phyloP scores from a whole-genome alignment of 768 basidiomycete genomes.

The Sporobolomyces pararoseus region DNA sequence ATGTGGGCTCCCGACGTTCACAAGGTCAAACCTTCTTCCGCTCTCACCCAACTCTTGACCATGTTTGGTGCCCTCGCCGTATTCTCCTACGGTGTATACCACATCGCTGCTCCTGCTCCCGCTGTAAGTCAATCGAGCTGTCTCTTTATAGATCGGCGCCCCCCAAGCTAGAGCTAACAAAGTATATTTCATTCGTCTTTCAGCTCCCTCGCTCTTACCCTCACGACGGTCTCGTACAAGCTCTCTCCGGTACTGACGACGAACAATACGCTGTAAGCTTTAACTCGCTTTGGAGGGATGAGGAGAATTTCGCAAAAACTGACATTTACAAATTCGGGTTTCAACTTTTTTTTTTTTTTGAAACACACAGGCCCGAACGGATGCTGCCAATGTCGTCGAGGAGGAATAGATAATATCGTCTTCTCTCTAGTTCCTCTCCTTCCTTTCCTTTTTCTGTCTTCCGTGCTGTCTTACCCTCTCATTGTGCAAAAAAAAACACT shows the following conservation, averaged over 20 bases:
- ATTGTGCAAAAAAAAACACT: neutral
- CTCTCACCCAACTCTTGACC: constrained; percentile 47
- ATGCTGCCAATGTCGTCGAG: constrained; percentile 19
- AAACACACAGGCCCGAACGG: constrained; percentile 16
- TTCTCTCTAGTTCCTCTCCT: neutral
- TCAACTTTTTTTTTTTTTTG: neutral
- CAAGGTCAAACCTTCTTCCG: constrained; percentile 48
- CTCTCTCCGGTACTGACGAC: constrained; percentile 35
- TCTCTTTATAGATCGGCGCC: too few relatives aligned
- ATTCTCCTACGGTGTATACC: constrained; percentile 31
- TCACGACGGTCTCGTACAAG: constrained; percentile 36
- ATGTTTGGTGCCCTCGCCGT: constrained; percentile 46
- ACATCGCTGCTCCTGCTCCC: constrained; percentile 17
- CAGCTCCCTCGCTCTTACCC: constrained; percentile 41
- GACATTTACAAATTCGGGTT: neutral
- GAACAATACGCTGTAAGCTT: constrained; percentile 24
- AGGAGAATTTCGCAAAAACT: neutral
- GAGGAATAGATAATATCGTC: constrained; percentile 4
- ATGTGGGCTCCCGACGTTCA: constrained; percentile 53
- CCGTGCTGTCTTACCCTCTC: neutral
- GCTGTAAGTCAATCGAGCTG: constrained; percentile 12
- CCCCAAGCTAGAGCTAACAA: too few relatives aligned
- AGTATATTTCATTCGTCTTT: neutral
- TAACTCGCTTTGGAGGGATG: too few relatives aligned
- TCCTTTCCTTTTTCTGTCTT: neutral